phyloP scores from a whole-genome alignment of 73 alveolate genomes.

The Paramecium tetraurelia region DNA sequence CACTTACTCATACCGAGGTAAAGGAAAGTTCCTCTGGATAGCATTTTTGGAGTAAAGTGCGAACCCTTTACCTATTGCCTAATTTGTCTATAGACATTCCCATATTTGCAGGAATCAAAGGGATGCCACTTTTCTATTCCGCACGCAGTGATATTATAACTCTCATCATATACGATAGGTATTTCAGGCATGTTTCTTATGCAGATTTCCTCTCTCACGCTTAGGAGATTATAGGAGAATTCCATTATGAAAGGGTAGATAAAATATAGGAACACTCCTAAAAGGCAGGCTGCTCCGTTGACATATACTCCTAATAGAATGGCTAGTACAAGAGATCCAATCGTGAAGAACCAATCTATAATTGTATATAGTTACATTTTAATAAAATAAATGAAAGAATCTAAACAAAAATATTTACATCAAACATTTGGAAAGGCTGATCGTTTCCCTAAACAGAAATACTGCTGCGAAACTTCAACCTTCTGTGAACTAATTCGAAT shows the following conservation, averaged over 20 bases:
- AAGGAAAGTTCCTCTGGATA: slow-evolving; percentile 68
- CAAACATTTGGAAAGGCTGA: not conserved
- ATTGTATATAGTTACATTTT: not conserved
- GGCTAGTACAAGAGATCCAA: not conserved
- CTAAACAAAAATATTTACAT: not conserved
- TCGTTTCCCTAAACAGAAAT: not conserved
- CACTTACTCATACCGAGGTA: slow-evolving; percentile 60
- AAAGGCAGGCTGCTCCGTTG: not conserved
- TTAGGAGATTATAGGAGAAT: not conserved
- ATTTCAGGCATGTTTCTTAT: not conserved
- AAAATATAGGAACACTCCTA: slow-evolving; percentile 19
- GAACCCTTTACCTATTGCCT: not conserved
- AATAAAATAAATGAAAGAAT: not conserved
- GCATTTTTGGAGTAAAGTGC: slow-evolving; percentile 52
- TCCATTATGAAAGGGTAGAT: slow-evolving; percentile 57
- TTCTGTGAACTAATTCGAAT: not conserved
- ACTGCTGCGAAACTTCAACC: not conserved
- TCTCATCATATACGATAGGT: slow-evolving; percentile 75
- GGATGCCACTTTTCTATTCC: slow-evolving; percentile 89
- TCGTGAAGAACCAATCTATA: not conserved
- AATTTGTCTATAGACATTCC: slow-evolving; percentile 64
- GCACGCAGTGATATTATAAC: slow-evolving; percentile 77
- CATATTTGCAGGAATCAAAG: slow-evolving; percentile 83
- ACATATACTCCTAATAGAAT: not conserved
- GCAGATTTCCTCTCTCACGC: not conserved